These are phyloP conservation scores for Tetrahymena malaccensis DNA, from an alignment of 73 alveolate species.

Conservation along the genomic window DNA sequence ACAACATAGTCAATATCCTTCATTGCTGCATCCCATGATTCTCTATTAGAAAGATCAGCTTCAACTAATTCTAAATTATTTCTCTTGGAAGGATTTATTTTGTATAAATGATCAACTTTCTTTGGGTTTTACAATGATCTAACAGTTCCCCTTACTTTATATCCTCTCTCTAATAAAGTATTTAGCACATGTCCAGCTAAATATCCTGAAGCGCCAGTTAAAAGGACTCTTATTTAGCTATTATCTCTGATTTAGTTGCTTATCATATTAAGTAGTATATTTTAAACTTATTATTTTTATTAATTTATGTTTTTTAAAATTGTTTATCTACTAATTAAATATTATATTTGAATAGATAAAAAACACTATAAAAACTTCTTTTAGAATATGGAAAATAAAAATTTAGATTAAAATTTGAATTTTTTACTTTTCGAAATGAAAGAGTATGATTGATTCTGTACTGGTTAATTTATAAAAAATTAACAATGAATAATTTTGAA, in stretches of 20 bases:
- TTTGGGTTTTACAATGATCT: conserved; percentile 29
- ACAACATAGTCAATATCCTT: conserved; percentile 44
- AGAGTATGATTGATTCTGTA: too few relatives aligned
- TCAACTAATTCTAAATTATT: conserved; percentile 32
- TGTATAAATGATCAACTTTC: conserved; percentile 39
- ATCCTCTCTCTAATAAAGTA: conserved; percentile 6
- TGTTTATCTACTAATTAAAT: neutral
- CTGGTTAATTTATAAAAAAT: too few relatives aligned
- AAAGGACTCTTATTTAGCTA: neutral
- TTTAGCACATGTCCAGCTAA: conserved; percentile 17
- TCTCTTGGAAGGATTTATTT: conserved; percentile 26
- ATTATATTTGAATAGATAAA: neutral
- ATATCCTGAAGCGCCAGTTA: conserved; percentile 38
- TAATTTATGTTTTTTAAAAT: neutral
- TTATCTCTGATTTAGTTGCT: neutral
- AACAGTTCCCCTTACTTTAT: conserved; percentile 45
- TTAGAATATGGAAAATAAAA: neutral
- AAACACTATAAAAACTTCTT: neutral
- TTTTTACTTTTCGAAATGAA: neutral
- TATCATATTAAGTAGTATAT: too few relatives aligned
- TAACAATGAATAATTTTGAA: too few relatives aligned
- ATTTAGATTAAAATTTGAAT: neutral
- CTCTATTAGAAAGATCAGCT: conserved; percentile 41
- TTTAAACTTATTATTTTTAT: too few relatives aligned
- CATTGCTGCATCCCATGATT: conserved; percentile 28